Evolutionary conservation across 176 grass and related monocot genomes (phyloP).

Genomic region (Luzula sylvatica): DNA sequence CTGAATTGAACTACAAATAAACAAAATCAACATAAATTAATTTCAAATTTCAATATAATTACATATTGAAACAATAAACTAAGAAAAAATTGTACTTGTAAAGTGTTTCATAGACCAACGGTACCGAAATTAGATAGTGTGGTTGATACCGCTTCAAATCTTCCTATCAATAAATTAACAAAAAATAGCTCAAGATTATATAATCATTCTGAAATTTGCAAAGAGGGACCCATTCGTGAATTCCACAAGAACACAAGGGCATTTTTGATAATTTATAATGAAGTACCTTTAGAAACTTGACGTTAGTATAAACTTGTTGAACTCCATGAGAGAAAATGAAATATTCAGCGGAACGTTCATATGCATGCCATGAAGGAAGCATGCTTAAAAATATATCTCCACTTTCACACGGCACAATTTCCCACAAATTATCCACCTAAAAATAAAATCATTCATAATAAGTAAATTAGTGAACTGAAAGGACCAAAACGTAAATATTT

Average conservation of each 20-base stretch:
- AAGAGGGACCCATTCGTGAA: too few species aligned
- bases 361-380: conserved; percentile 95
- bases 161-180: conserved; percentile 64
- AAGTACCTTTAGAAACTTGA: conserved; percentile 76
- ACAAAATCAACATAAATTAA: conserved; percentile 16
- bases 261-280: too few species aligned
- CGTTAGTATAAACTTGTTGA: conserved; percentile 89
- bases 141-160: conserved; percentile 91
- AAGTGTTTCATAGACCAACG: conserved; percentile 89
- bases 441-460: conserved; percentile 9
- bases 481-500: background rate
- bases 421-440: conserved; percentile 89
- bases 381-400: conserved; percentile 95
- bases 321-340: conserved; percentile 77
- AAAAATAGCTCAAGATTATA: conserved; percentile 21
- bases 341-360: conserved; percentile 80
- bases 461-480: background rate
- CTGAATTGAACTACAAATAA: conserved; percentile 73
- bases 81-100: conserved; percentile 67
- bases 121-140: conserved; percentile 74
- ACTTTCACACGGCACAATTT: conserved; percentile 54
- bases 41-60: background rate
- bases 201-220: background rate
- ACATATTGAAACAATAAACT: conserved; percentile 3
- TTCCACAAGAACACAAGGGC: too few species aligned